A percentile compares a stretch with the other conserved stretches of the same genome.
These are phyloP conservation scores for Moricandia moricandioides DNA, from an alignment of 345 rosid species.

Conservation along the genomic window DNA sequence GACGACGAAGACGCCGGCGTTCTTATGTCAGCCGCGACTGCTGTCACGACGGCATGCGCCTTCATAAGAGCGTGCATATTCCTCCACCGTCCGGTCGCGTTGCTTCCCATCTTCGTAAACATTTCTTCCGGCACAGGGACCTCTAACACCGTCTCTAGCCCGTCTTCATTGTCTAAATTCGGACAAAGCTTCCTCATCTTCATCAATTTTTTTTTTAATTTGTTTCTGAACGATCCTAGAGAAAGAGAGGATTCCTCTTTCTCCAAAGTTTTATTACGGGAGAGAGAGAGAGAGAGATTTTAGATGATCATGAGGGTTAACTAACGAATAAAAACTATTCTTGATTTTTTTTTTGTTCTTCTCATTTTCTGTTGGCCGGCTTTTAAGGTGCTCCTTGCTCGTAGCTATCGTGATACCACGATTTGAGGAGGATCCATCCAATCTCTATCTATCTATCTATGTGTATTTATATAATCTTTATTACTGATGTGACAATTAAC, in stretches of 20 bases:
- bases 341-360: slow-evolving; percentile 2
- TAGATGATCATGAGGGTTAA: slow-evolving; percentile 15
- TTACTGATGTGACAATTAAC: slow-evolving; percentile 14
- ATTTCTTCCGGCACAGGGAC: slow-evolving; percentile 62
- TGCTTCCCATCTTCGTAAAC: slow-evolving; percentile 47
- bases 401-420: slow-evolving; percentile 68
- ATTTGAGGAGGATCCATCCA: slow-evolving; percentile 39
- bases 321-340: not conserved
- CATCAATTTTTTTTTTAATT: not conserved
- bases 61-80: slow-evolving; percentile 74
- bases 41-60: slow-evolving; percentile 43
- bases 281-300: slow-evolving; percentile 11
- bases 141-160: slow-evolving; percentile 55
- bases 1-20: slow-evolving; percentile 30
- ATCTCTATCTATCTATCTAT: not conserved
- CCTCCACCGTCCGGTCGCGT: slow-evolving; percentile 59
- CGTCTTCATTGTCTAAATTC: slow-evolving; percentile 51
- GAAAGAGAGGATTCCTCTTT: slow-evolving; percentile 27
- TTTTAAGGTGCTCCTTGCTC: slow-evolving; percentile 50
- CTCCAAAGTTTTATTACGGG: slow-evolving; percentile 14
- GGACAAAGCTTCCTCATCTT: slow-evolving; percentile 56
- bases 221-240: slow-evolving; percentile 1
- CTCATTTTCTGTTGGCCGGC: slow-evolving; percentile 28
- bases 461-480: not conserved
- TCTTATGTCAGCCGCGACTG: slow-evolving; percentile 23